Evolutionary conservation across 257 asterid genomes (phyloP), one percentile per base, ranked within the genome.

Genomic region (Solanum piurae): DNA sequence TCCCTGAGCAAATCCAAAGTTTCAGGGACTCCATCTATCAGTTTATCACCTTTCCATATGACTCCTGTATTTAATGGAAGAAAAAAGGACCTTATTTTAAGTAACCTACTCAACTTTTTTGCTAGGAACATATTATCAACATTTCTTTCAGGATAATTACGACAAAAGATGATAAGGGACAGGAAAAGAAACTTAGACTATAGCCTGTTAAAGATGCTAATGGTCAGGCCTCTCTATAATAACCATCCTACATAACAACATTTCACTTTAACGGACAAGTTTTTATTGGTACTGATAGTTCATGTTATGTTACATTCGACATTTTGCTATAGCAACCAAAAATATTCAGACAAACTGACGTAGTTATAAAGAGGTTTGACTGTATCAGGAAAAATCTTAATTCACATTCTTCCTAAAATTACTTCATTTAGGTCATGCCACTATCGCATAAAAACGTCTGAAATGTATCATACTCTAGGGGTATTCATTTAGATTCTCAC

Each of bases 1-100:
- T 98, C 88, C 52, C 99, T 93, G 88, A 97, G 98, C 95, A 97
- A 84, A 92, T 95, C 99, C 73, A 97, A 97, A 80, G 99, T 97
- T 92, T 97, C 99, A 25, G 99, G 99, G 86, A 97, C 99, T 72
- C 99, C 98, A 82, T 95, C 98, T 40, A 97, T 97, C 82, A 97
- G 91, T 87, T 94, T 97, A 88, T 97, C 99, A 79, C 99, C 99
- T 88, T 97, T 97, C 99, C 99, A 97, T 83, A 97, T 93, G 72
- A 97, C 99, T 86, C 99, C 99, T 97, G 93, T 23, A 92, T 86
- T 74, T 72, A 13, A 74, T 79, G 7, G 89, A 86, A 84, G 83
- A 86, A 76, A 85, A 40, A 75, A 62, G 71, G 29, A 82, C 44
- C 20, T 31, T 82, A 49, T 18, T 29, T 31, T 52, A 20, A 49